Base-by-base conservation (phyloP, 495 filamentous ascomycete species). In the Acidomyces sp. region DNA sequence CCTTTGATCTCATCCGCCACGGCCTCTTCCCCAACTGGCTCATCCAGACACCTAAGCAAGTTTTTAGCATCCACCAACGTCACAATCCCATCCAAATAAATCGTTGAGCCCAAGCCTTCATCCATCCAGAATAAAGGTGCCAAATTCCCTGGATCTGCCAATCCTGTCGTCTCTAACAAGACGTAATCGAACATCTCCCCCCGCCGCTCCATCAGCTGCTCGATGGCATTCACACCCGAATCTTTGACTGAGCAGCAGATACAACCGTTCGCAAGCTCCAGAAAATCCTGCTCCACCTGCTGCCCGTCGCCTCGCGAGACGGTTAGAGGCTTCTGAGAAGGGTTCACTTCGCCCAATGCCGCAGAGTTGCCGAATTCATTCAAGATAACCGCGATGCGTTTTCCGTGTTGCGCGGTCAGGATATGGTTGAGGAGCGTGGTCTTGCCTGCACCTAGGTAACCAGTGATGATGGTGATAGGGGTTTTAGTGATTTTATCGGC, bases 161-260 rank as follows among this genome's bases (percentile, higher is more conserved):
- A 70, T 0, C 90, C 90, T 2, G 87, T 95, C 1, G 92, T 96
- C 62, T 97, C 90, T 18, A 97, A 80, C 1, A 97, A 76, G 51
- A 97, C 94, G 64, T 96, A 96, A 69, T 97, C 92, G 55, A 97
- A 96, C 15, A 34, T 6, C 25, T 77, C 74, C 28, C 90, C 90
- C 39, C 83, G 83, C 46, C 82, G 81, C 45, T 85, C 82, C 83
- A 97, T 95, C n/a, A 97, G 67, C 13, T 80, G 82, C 62, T 97
- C 90, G 43, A 97, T 78, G 43, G 90, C 92, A 51, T 78, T 78
- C 36, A 97, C 86, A 30, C 92, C 90, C 6, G 76, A 72, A 61
- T 95, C 88, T 66, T 93, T 97, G 52, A 97, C 87, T 17, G 88
- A 93, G 62, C 90, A 97, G 64, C 90, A 97, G 51, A 97, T 87